Evolutionary conservation across 1,284 basidiomycete genomes (phyloP).

Genomic region (Neotropicomus parvogracilis): DNA sequence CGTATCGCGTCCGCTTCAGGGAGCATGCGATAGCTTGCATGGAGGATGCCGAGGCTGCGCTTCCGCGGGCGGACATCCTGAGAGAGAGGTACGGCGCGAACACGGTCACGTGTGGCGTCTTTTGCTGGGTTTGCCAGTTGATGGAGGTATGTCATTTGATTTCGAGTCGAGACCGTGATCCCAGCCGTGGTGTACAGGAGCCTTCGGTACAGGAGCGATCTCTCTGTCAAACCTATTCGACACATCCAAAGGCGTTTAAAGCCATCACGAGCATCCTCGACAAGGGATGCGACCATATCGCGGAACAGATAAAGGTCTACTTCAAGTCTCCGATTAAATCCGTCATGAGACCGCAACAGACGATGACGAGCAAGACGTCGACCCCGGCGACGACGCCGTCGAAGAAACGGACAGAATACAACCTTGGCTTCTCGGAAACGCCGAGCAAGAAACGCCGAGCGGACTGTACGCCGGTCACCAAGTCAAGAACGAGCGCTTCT

Average conservation of each 20-base stretch:
- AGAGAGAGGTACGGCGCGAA: constrained; percentile 19
- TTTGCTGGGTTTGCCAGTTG: constrained; percentile 33
- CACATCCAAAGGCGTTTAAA: constrained; percentile 21
- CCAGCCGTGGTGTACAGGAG: constrained; percentile 14
- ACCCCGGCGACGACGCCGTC: constrained; percentile 16
- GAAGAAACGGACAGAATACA: constrained; percentile 20
- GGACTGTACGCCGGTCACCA: constrained; percentile 11
- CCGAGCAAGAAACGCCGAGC: constrained; percentile 31
- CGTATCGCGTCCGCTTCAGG: constrained; percentile 11
- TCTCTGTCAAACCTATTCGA: constrained; percentile 18
- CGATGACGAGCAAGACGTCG: background rate
- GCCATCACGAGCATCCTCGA: constrained; percentile 22
- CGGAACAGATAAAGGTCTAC: constrained; percentile 23
- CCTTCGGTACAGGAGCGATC: constrained; percentile 19
- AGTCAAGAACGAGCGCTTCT: constrained; percentile 8
- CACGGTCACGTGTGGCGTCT: constrained; percentile 27
- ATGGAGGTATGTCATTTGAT: constrained; percentile 23
- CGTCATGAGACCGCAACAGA: constrained; percentile 5
- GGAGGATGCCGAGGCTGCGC: constrained; percentile 24
- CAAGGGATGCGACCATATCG: constrained; percentile 26
- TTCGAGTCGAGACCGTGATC: background rate
- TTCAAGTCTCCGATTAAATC: constrained; percentile 25
- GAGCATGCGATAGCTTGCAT: constrained; percentile 26
- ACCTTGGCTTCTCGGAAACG: constrained; percentile 23
- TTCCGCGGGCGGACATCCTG: constrained; percentile 18